A percentile compares a stretch with the other conserved stretches of the same genome.
Conservation (phyloP, 768 basidiomycete genomes). For the Mycena alexandri region DNA sequence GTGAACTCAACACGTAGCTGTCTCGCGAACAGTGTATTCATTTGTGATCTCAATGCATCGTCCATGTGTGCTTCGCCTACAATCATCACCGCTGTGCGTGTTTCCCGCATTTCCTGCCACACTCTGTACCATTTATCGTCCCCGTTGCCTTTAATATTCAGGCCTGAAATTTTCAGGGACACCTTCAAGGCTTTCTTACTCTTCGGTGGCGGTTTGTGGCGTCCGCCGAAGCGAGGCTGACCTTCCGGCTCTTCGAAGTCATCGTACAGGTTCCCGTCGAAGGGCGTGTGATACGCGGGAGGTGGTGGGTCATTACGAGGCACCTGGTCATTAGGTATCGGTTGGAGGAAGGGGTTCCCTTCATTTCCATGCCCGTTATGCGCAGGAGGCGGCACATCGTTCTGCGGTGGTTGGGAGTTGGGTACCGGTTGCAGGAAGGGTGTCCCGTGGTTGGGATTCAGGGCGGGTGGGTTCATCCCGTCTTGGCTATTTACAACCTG, state of each 20-base stretch:
- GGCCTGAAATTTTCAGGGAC: not conserved
- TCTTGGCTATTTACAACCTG: no score
- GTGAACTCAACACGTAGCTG: slow-evolving; percentile 13
- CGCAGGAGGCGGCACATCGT: no score
- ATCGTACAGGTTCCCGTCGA: no score
- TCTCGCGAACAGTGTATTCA: slow-evolving; percentile 20
- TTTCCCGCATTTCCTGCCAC: slow-evolving; percentile 17
- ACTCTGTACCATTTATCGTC: slow-evolving; percentile 34
- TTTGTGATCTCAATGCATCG: not conserved
- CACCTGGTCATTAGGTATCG: no score
- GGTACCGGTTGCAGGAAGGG: no score
- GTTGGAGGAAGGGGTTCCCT: not conserved
- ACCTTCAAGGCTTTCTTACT: slow-evolving; percentile 23
- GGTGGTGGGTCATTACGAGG: no score
- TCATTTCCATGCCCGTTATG: not conserved
- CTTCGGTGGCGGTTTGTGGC: not conserved
- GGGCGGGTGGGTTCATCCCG: no score
- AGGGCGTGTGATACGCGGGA: no score
- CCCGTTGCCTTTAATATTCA: slow-evolving; percentile 30
- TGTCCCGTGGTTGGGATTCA: no score
- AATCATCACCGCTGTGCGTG: slow-evolving; percentile 20
- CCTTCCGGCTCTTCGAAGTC: no score
- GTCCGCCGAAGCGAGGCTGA: no score
- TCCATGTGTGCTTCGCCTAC: slow-evolving; percentile 34
- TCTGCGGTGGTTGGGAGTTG: no score